Evolutionary conservation across 352 stramenopile species (phyloP).

Genomic region (Globisporangium cederbergense): DNA sequence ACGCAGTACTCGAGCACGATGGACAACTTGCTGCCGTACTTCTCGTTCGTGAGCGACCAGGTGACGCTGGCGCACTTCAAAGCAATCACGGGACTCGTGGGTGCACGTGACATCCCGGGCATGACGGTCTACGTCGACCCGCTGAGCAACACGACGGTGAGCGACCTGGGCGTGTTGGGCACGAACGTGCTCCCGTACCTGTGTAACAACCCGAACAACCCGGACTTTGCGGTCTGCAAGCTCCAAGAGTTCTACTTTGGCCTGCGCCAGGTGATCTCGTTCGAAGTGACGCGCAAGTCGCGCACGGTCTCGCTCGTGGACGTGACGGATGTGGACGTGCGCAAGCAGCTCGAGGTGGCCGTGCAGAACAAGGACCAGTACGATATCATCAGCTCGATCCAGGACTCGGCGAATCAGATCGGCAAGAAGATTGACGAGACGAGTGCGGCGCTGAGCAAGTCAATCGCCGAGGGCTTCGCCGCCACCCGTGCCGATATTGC

Average conservation of each 20-base stretch:
- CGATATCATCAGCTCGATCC: constrained; percentile 17
- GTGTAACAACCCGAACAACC: constrained; percentile 15
- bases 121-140: constrained; percentile 14
- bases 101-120: constrained; percentile 6
- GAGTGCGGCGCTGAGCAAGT: neutral
- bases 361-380: constrained; percentile 23
- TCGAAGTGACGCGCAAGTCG: neutral
- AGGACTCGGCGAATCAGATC: constrained; percentile 18
- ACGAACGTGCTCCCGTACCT: constrained; percentile 8
- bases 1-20: constrained; percentile 39
- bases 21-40: constrained; percentile 19
- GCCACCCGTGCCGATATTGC: neutral
- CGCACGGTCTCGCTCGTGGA: constrained; percentile 10
- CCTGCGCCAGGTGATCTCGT: constrained; percentile 12
- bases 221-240: constrained; percentile 17
- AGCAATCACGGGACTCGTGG: constrained; percentile 15
- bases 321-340: constrained; percentile 19
- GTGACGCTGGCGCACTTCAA: constrained; percentile 15
- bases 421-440: constrained; percentile 13
- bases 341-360: constrained; percentile 23
- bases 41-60: constrained; percentile 18
- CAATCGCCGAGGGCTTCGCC: neutral
- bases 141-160: constrained; percentile 9
- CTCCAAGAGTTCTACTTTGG: constrained; percentile 18
- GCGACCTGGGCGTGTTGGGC: constrained; percentile 14